These are phyloP conservation scores for Nitzschia inconspicua DNA, from an alignment of 108 stramenopile species.

Conservation along the genomic window DNA sequence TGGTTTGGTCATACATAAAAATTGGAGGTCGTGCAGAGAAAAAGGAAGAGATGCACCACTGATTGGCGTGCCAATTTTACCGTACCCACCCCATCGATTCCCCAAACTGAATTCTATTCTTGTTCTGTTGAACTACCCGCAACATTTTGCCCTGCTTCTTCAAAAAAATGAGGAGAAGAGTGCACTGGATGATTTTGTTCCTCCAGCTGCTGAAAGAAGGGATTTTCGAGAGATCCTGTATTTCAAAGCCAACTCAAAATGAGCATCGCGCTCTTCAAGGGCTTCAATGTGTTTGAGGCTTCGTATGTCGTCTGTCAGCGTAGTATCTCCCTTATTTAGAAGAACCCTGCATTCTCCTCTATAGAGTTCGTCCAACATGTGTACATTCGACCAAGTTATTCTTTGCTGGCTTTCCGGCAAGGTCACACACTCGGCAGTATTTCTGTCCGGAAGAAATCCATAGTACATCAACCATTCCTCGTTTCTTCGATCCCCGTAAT, in stretches of 20 bases:
- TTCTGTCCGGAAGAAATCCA: conserved; percentile 5
- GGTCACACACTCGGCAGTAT: not conserved
- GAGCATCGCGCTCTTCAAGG: not conserved
- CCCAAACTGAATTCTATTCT: too few species aligned
- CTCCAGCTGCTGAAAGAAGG: not conserved
- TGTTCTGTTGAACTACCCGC: too few species aligned
- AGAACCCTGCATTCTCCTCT: not conserved
- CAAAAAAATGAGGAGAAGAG: not conserved
- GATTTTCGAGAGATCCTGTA: not conserved
- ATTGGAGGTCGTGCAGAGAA: too few species aligned
- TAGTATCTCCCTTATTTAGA: not conserved
- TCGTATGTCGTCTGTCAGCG: not conserved
- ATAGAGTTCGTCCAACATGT: not conserved
- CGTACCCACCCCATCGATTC: too few species aligned
- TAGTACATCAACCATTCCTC: conserved; percentile 9
- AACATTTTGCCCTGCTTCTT: too few species aligned
- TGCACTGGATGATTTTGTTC: not conserved
- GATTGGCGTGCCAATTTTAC: too few species aligned
- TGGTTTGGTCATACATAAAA: too few species aligned
- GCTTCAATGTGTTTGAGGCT: not conserved
- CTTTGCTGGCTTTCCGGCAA: not conserved
- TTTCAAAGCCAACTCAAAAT: not conserved
- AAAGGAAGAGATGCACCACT: too few species aligned
- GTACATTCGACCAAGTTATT: not conserved
- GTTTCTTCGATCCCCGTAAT: conserved; percentile 11